Percentiles rank a stretch among this genome's conserved stretches.
Evolutionary conservation across 1,139 yeast genomes (phyloP).

Genomic region (Geotrichum australiense): DNA sequence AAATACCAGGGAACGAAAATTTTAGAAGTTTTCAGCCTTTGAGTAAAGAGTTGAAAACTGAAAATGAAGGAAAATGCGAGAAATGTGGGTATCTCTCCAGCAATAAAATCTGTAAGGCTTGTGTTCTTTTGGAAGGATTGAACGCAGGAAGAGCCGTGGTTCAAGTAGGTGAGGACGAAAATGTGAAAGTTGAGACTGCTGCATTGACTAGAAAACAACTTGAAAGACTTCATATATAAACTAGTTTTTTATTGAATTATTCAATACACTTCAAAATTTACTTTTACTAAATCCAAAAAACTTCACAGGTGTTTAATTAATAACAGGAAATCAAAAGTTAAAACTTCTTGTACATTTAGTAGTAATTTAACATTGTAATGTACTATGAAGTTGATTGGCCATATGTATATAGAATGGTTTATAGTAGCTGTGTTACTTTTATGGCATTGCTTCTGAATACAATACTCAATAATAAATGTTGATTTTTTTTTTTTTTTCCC

Average conservation of each 20-base stretch:
- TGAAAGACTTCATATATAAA: conserved; percentile 34
- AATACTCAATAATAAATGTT: no score
- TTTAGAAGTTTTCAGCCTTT: conserved; percentile 1
- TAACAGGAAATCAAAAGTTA: no score
- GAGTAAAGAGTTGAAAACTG: not conserved
- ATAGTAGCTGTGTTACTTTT: no score
- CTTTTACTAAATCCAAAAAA: not conserved
- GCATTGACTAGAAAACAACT: conserved; percentile 60
- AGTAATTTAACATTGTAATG: no score
- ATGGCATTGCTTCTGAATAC: no score
- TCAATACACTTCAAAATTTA: no score
- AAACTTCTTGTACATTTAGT: no score
- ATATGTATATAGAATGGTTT: no score
- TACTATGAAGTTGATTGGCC: no score
- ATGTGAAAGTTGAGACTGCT: conserved; percentile 48
- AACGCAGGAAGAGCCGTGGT: conserved; percentile 54
- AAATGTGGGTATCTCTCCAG: conserved; percentile 90
- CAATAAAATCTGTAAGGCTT: conserved; percentile 86
- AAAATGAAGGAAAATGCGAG: conserved; percentile 46
- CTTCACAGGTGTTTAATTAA: not conserved
- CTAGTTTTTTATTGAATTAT: no score
- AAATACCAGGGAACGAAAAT: conserved; percentile 19
- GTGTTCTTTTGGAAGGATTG: conserved; percentile 77
- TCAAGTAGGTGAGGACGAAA: conserved; percentile 35
- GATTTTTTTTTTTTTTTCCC: no score